phyloP scores from a whole-genome alignment of 192 early-diverging fungal genomes.

The Entomortierella beljakovae region DNA sequence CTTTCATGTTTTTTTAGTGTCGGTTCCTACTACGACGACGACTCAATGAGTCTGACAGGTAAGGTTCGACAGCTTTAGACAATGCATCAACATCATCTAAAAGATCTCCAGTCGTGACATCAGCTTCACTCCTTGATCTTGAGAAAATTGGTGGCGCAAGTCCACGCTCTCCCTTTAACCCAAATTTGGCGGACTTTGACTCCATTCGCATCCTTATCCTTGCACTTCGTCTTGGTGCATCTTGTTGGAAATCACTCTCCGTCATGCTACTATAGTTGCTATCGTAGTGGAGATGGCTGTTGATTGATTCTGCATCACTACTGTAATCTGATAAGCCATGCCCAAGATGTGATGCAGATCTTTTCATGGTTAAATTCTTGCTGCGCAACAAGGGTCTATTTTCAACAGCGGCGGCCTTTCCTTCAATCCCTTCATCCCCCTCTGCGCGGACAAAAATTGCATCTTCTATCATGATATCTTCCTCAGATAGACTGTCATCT shows the following conservation, averaged over 20 bases:
- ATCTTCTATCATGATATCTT: neutral
- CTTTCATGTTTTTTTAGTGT: constrained; percentile 3
- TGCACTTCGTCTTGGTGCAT: constrained; percentile 7
- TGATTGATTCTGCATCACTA: neutral
- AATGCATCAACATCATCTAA: constrained; percentile 38
- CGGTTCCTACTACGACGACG: constrained; percentile 33
- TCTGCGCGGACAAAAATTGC: neutral
- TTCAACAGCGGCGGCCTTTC: neutral
- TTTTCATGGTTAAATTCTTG: neutral
- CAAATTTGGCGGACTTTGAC: neutral
- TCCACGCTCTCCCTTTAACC: neutral
- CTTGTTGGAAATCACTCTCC: neutral
- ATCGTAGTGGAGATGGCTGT: neutral
- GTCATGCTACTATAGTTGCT: constrained; percentile 11
- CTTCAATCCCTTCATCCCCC: neutral
- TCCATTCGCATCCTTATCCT: constrained; percentile 10
- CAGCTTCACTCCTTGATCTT: neutral
- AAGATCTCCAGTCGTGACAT: neutral
- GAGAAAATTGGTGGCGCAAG: neutral
- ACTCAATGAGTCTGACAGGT: constrained; percentile 46
- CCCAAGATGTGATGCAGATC: neutral
- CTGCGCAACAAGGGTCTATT: too few species aligned
- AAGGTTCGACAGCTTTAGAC: constrained; percentile 45
- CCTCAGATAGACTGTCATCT: neutral
- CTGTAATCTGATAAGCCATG: neutral